Conservation (phyloP, 257 asterid genomes). For the Linaria vulgaris region DNA sequence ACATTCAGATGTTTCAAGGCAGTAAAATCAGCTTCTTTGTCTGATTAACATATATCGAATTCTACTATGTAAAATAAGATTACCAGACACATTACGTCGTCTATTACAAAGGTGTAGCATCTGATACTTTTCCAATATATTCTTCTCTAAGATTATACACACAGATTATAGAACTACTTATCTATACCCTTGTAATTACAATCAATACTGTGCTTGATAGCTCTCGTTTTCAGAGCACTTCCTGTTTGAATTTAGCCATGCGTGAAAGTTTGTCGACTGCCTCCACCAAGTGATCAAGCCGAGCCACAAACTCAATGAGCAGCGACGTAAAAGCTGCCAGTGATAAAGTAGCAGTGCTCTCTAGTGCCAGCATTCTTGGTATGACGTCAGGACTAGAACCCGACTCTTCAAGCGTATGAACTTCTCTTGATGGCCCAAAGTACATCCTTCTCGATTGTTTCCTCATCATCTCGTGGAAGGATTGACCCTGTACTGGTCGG, state of each 20-base stretch:
- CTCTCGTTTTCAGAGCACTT: conserved; percentile 20
- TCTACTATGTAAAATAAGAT: not conserved
- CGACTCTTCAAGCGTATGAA: conserved; percentile 49
- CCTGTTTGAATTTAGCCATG: conserved; percentile 55
- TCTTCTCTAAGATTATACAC: too few species aligned
- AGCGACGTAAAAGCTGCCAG: conserved; percentile 61
- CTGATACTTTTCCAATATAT: too few species aligned
- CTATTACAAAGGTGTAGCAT: too few species aligned
- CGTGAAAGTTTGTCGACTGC: conserved; percentile 62
- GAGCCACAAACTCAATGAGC: conserved; percentile 64
- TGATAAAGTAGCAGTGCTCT: conserved; percentile 56
- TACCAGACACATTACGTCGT: conserved; percentile 10
- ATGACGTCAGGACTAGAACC: conserved; percentile 30
- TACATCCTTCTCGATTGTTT: conserved; percentile 58
- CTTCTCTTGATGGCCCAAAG: conserved; percentile 70
- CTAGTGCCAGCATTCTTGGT: conserved; percentile 50
- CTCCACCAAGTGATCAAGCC: conserved; percentile 72
- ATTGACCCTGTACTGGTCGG: conserved; percentile 31
- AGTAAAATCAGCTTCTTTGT: not conserved
- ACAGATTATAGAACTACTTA: not conserved
- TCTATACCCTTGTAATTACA: conserved; percentile 21
- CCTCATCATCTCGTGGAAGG: conserved; percentile 54
- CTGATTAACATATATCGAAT: not conserved
- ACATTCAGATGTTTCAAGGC: not conserved
- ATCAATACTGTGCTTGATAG: conserved; percentile 2